phyloP scores from a whole-genome alignment of 306 rosid genomes.

The Canavalia ensiformis region DNA sequence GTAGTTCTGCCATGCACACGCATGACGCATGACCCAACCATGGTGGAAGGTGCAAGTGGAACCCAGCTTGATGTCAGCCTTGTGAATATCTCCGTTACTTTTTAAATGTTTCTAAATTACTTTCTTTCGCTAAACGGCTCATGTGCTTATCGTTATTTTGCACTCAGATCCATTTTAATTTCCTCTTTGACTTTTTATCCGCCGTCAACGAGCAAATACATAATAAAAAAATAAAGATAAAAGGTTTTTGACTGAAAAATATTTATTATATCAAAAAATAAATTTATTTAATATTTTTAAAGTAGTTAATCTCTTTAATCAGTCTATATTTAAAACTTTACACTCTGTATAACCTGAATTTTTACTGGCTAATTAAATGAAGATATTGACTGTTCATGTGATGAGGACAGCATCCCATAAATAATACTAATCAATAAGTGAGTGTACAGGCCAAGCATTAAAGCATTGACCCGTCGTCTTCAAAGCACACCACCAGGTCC shows the following conservation, averaged over 20 bases:
- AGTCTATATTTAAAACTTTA: no score
- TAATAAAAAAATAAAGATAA: no score
- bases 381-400: slow-evolving; percentile 43
- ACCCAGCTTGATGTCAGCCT: slow-evolving; percentile 35
- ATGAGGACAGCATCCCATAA: slow-evolving; percentile 7
- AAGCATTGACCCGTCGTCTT: slow-evolving; percentile 46
- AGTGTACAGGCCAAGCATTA: neutral
- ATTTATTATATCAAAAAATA: no score
- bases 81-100: neutral
- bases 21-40: slow-evolving; percentile 24
- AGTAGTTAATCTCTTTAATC: no score
- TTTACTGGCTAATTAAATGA: slow-evolving; percentile 15
- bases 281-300: no score
- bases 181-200: neutral
- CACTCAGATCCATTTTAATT: slow-evolving; percentile 3
- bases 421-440: neutral
- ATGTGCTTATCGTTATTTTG: slow-evolving; percentile 2
- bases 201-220: no score
- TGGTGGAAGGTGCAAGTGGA: slow-evolving; percentile 35
- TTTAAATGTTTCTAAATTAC: neutral
- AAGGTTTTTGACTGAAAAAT: no score
- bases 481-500: slow-evolving; percentile 3
- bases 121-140: neutral
- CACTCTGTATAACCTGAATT: neutral
- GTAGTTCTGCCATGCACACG: slow-evolving; percentile 33